Evolutionary conservation across 305 asterid species (phyloP).

Genomic region (Fraxinus angustifolia): DNA sequence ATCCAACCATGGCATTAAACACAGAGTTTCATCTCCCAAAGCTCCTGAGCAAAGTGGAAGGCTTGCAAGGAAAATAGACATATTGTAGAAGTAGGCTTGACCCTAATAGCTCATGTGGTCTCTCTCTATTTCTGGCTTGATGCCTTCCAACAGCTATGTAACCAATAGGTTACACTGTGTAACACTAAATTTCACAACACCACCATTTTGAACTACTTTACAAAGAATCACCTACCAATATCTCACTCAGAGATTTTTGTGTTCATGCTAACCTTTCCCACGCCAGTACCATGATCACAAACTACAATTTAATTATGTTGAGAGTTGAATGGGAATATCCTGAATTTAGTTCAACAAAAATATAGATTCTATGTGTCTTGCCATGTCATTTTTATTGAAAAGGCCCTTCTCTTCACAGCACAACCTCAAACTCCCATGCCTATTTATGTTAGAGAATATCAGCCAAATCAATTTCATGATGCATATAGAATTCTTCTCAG

Average conservation of each 20-base stretch:
- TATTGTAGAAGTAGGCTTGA: background rate
- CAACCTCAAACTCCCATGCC: background rate
- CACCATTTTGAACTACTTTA: background rate
- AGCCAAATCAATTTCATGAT: background rate
- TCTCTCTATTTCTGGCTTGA: background rate
- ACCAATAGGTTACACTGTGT: background rate
- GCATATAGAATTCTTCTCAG: background rate
- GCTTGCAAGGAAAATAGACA: background rate
- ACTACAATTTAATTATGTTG: background rate
- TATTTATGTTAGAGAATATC: background rate
- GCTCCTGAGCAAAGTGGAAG: background rate
- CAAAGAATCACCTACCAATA: background rate
- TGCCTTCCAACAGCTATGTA: background rate
- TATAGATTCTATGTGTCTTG: background rate
- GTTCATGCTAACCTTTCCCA: background rate
- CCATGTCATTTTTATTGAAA: background rate
- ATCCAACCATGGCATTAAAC: background rate
- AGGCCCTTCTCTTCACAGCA: background rate
- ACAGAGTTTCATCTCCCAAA: background rate
- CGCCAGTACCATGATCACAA: background rate
- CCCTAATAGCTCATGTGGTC: background rate
- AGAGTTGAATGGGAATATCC: background rate
- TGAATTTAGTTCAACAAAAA: background rate
- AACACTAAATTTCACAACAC: background rate
- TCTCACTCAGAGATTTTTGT: background rate